phyloP scores from a whole-genome alignment of 495 filamentous ascomycete genomes.

The Lindgomyces ingoldianus region DNA sequence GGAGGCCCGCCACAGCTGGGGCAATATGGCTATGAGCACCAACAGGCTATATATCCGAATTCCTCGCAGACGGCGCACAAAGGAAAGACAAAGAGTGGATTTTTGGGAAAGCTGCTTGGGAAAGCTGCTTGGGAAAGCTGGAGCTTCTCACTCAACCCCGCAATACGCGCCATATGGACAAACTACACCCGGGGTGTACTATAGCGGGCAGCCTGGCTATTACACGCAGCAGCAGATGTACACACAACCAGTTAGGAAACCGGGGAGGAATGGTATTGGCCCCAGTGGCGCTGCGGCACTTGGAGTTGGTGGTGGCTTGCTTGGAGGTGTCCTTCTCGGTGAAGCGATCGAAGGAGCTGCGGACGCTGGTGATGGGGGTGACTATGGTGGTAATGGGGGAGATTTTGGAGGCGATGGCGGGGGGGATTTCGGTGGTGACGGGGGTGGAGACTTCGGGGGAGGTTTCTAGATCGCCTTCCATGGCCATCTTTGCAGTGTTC shows the following conservation, averaged over 20 bases:
- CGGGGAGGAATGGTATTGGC: conserved; percentile 60
- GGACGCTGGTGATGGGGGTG: conserved; percentile 38
- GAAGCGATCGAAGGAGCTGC: conserved; percentile 54
- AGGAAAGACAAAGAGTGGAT: conserved; percentile 46
- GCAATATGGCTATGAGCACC: conserved; percentile 3
- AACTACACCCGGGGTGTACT: not conserved
- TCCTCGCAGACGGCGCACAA: conserved; percentile 44
- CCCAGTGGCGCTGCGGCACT: conserved; percentile 69
- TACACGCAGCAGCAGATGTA: conserved; percentile 8
- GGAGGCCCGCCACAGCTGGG: not conserved
- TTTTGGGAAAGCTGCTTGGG: conserved; percentile 58
- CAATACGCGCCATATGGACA: conserved; percentile 15
- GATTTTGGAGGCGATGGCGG: conserved; percentile 51
- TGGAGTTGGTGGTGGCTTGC: conserved; percentile 72
- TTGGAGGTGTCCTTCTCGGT: conserved; percentile 69
- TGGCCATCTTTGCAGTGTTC: not conserved
- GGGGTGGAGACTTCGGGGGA: conserved; percentile 28
- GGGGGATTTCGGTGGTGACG: conserved; percentile 43
- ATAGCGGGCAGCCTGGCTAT: conserved; percentile 25
- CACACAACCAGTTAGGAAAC: conserved; percentile 22
- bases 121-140: conserved; percentile 46
- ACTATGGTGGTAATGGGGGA: conserved; percentile 23
- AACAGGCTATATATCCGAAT: not conserved
- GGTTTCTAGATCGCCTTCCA: conserved; percentile 47
- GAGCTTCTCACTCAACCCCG: not conserved